Conservation (phyloP, 192 early-diverging fungal genomes). For the Lunasporangiospora selenospora region DNA sequence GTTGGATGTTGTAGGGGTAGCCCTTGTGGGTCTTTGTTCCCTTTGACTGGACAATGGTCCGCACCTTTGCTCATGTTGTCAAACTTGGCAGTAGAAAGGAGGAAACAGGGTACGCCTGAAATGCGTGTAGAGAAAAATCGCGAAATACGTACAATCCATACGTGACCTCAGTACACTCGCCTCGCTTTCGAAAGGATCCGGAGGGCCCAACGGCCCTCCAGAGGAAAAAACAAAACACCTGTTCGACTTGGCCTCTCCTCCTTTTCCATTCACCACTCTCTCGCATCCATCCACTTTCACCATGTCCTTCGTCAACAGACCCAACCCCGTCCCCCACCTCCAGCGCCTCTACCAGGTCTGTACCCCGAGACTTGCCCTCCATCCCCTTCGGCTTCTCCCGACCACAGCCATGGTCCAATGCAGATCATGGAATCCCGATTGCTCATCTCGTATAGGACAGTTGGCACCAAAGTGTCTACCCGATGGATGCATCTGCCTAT, state of each 20-base stretch:
- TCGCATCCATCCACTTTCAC: neutral
- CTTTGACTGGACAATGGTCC: slow-evolving; percentile 18
- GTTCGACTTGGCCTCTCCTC: neutral
- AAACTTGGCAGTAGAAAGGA: slow-evolving; percentile 35
- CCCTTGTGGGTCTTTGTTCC: neutral
- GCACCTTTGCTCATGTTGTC: slow-evolving; percentile 42
- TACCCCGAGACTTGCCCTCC: no score
- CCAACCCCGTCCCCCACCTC: slow-evolving; percentile 43
- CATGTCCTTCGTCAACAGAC: slow-evolving; percentile 48
- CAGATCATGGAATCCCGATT: no score
- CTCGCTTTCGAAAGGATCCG: no score
- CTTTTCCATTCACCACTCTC: neutral
- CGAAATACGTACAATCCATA: no score
- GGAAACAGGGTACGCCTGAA: slow-evolving; percentile 2
- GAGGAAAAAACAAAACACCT: no score
- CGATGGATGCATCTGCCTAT: no score
- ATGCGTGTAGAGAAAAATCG: neutral
- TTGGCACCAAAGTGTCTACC: no score
- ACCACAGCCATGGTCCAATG: no score
- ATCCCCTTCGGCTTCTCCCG: no score
- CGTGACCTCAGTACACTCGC: no score
- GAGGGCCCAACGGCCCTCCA: no score
- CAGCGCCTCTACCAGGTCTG: slow-evolving; percentile 51
- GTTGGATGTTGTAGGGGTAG: slow-evolving; percentile 8
- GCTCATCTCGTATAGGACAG: no score